Base-by-base conservation (phyloP, 345 rosid genomes). In the rapeseed (Brassica napus) region DNA sequence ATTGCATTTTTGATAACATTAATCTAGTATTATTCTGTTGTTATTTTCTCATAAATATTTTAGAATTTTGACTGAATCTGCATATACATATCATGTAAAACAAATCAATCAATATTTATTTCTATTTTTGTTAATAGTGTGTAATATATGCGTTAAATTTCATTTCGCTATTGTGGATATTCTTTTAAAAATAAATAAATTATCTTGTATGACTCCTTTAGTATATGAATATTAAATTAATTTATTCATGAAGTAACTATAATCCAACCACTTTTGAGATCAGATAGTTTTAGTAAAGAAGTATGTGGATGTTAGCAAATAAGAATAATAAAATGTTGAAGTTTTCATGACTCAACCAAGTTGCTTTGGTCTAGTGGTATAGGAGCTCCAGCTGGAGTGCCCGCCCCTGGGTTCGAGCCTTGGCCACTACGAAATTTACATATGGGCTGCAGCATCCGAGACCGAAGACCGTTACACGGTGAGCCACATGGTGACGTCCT, bases 271-370 rank as follows among this genome's bases (percentile, higher is more conserved):
- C 28, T 68, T 79, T 7, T 47, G 54, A 28, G 49, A 70, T 63
- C 54, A 47, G 6, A 21, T 24, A 37, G 8, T 4, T 30, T 28
- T 72, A 55, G 18, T 9, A n/a, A 37, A 28, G 15, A 58, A 72
- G 23, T 64, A 11, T 42, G 35, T 65, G 68, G 69, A 11, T 47
- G 63, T 49, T 78, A 59, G 65, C 59, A 61, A 74, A 35, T 79
- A 62, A 62, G 59, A 61, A 74, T 52, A 49, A 24, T 34, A 65
- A 68, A 49, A 68, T 3, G 65, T 62, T 35, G 49, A 61, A 68
- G 65, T 60, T 67, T 68, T 35, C n/a, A n/a, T n/a, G n/a, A n/a
- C n/a, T n/a, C n/a, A n/a, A n/a, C n/a, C n/a, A n/a, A n/a, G n/a
- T n/a, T n/a, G n/a, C n/a, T n/a, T n/a, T n/a, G n/a, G n/a, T n/a